Conservation (phyloP, 2,329 filamentous ascomycete genomes). For the Diplocarpon mali region DNA sequence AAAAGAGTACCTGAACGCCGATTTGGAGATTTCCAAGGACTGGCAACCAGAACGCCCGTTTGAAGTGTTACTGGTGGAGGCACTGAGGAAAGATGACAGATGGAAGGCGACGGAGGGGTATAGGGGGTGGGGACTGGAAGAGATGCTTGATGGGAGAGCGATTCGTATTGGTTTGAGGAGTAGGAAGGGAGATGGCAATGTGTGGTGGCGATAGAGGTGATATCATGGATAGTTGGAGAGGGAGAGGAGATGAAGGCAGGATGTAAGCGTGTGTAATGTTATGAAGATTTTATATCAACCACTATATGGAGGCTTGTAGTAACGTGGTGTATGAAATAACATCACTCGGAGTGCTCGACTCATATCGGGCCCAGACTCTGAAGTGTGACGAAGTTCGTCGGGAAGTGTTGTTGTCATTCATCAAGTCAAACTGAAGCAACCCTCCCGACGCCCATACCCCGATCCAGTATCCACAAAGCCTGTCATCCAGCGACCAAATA, state of each 20-base stretch:
- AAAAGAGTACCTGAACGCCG: neutral
- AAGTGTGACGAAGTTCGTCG: no score
- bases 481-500: neutral
- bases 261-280: no score
- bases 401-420: no score
- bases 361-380: no score
- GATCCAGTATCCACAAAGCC: neutral
- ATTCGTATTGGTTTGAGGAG: neutral
- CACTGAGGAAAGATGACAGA: conserved; percentile 7
- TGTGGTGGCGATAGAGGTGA: neutral
- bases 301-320: no score
- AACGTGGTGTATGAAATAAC: no score
- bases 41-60: conserved; percentile 6
- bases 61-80: conserved; percentile 2
- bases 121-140: neutral
- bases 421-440: no score
- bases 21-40: conserved; percentile 3
- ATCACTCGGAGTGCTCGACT: no score
- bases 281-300: no score
- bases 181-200: neutral
- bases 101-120: conserved; percentile 6
- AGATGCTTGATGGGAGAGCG: conserved; percentile 2
- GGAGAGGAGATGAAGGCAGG: no score
- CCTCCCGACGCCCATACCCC: neutral
- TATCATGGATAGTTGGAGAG: neutral